Percentiles rank a stretch among this genome's conserved stretches.
Evolutionary conservation across 768 basidiomycete genomes (phyloP).

Genomic region (Podaxis sp.): DNA sequence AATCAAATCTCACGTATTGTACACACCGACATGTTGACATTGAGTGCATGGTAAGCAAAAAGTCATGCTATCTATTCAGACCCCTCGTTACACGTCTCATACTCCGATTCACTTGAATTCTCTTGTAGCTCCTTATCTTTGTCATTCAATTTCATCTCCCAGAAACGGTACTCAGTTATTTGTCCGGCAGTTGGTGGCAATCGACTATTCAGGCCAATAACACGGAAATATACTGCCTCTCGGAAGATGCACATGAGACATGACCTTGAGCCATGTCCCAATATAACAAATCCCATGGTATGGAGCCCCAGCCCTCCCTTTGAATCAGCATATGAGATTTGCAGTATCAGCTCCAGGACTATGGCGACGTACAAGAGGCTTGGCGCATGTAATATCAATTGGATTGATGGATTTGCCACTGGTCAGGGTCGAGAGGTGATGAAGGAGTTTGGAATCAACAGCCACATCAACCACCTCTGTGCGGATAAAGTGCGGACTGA

Average conservation of each 20-base stretch:
- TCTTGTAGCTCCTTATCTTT: not conserved
- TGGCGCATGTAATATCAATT: not conserved
- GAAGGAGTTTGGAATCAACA: not conserved
- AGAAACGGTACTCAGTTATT: not conserved
- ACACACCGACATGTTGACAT: too few relatives aligned
- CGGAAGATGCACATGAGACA: not conserved
- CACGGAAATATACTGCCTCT: fast-evolving
- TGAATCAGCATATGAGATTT: not conserved
- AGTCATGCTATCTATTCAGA: not conserved
- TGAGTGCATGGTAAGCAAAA: not conserved
- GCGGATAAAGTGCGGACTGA: not conserved
- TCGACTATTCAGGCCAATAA: not conserved
- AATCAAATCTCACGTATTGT: not conserved
- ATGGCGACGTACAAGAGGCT: not conserved
- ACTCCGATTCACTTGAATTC: not conserved
- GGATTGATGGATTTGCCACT: slow-evolving; percentile 2
- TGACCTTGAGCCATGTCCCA: not conserved
- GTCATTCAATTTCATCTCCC: not conserved
- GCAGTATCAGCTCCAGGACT: not conserved
- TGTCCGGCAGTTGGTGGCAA: not conserved
- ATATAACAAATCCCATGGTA: not conserved
- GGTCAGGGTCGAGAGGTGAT: not conserved
- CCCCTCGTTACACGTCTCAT: not conserved
- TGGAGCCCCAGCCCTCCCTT: not conserved
- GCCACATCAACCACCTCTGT: not conserved